Base-by-base conservation (phyloP, 306 rosid species). In the Prunus armeniaca region DNA sequence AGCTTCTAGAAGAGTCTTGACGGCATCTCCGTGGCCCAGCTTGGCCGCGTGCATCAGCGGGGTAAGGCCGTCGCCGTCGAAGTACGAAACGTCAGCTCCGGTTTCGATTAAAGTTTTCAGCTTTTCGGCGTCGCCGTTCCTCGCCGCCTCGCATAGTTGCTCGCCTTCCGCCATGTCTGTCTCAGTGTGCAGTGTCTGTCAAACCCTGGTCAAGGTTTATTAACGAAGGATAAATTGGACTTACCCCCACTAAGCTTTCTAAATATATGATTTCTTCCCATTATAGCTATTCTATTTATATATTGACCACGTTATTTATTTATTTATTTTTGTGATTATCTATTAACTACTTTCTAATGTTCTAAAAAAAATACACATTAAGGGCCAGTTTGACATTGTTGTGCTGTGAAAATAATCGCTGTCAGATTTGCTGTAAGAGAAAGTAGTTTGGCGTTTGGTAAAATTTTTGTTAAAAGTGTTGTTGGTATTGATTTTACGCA, bases 21-120 rank as follows among this genome's bases (percentile, higher is more conserved):
- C 72, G 52, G 76, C 76, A 30, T 71, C 54, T 78, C 94, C 89
- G 68, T 96, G 93, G 75, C 96, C 97, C 15, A 79, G 84, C 74
- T 96, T 88, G 68, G 99, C 89, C 1, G 97, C 96, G 85, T 92
- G 90, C 98, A 92, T 92, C 12, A 92, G 93, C 74, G 98, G 97
- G 81, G 83, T 86, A 32, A 92, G 83, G 62, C 98, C 99, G 0
- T 88, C 87, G 50, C 43, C 77, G 81, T 96, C 93, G 80, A 92
- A 96, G 56, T 47, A 51, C 17, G 90, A 79, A 0, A 86, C 91
- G 65, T 89, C 93, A 24, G 88, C 91, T 46, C 97, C 97, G 66
- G 90, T 79, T 1, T 82, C 91, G 20, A 88, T 69, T 6, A 92
- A 74, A 79, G 80, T 18, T 50, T 60, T 89, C 60, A 88, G 83